Percentiles rank a stretch among this genome's conserved stretches.
phyloP scores from a whole-genome alignment of 306 rosid species.

The Amphicarpaea edgeworthii region DNA sequence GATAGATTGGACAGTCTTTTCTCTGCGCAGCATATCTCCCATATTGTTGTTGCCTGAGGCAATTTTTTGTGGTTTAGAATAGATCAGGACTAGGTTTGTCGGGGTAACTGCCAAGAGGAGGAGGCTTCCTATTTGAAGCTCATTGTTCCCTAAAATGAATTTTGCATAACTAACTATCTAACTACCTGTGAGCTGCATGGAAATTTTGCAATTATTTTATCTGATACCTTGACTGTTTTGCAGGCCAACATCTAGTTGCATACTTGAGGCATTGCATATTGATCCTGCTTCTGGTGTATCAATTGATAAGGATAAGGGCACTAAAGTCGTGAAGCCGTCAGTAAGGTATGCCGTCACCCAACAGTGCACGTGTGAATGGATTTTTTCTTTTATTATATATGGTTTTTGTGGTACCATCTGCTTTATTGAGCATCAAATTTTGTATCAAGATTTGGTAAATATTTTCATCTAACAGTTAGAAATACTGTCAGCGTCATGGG shows the following conservation, averaged over 20 bases:
- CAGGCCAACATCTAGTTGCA: conserved; percentile 88
- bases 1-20: conserved; percentile 95
- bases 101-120: conserved; percentile 68
- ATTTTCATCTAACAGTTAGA: not conserved
- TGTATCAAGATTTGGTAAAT: conserved; percentile 3
- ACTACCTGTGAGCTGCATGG: conserved; percentile 51
- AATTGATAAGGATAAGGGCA: conserved; percentile 76
- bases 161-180: conserved; percentile 48
- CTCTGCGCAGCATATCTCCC: conserved; percentile 87
- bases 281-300: conserved; percentile 98
- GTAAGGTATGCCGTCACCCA: conserved; percentile 62
- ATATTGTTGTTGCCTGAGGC: conserved; percentile 86
- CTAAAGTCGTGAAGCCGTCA: conserved; percentile 71
- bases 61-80: conserved; percentile 78
- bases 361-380: conserved; percentile 17
- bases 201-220: conserved; percentile 52
- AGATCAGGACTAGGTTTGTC: conserved; percentile 80
- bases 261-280: conserved; percentile 97
- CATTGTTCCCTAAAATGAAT: conserved; percentile 55
- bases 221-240: conserved; percentile 65
- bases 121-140: conserved; percentile 70
- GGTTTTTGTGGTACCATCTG: conserved; percentile 31
- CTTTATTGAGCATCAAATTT: conserved; percentile 19
- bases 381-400: not conserved
- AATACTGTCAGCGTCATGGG: not conserved